A percentile compares a stretch with the other conserved stretches of the same genome.
Conservation (phyloP, 345 rosid genomes). For the Eucalyptus sp. region DNA sequence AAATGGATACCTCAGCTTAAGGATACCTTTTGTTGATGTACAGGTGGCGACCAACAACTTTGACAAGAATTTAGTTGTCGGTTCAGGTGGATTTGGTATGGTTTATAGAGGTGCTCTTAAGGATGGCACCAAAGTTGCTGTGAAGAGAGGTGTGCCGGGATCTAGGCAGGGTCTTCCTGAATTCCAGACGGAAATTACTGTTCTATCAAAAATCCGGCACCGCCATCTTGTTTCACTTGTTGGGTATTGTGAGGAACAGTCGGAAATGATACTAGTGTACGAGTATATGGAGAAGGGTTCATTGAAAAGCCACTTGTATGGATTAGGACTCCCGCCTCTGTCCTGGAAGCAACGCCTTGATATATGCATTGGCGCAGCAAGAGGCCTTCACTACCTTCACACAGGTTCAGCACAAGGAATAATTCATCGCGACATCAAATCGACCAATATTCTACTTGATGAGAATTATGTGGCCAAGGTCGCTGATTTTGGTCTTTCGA, state of each 20-base stretch:
- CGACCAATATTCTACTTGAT: constrained; percentile 82
- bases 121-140: constrained; percentile 74
- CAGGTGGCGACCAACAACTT: constrained; percentile 68
- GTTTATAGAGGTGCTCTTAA: constrained; percentile 76
- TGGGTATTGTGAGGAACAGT: constrained; percentile 90
- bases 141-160: constrained; percentile 84
- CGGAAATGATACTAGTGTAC: constrained; percentile 88
- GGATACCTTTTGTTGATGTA: constrained; percentile 68
- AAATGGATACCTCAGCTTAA: constrained; percentile 51
- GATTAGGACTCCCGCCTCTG: constrained; percentile 43
- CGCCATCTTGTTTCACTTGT: constrained; percentile 89
- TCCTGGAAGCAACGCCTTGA: constrained; percentile 94
- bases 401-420: constrained; percentile 92
- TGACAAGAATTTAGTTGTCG: constrained; percentile 54
- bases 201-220: constrained; percentile 81
- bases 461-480: constrained; percentile 63
- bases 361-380: constrained; percentile 84
- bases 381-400: constrained; percentile 93
- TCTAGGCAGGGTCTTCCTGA: constrained; percentile 96
- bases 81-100: constrained; percentile 95
- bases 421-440: constrained; percentile 94
- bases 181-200: constrained; percentile 77
- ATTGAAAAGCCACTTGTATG: constrained; percentile 70
- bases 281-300: constrained; percentile 98
- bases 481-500: constrained; percentile 94